Percentiles rank a stretch among this genome's conserved stretches.
These are phyloP conservation scores for Alternaria dauci DNA, from an alignment of 2,329 filamentous ascomycete genomes.

Conservation along the genomic window DNA sequence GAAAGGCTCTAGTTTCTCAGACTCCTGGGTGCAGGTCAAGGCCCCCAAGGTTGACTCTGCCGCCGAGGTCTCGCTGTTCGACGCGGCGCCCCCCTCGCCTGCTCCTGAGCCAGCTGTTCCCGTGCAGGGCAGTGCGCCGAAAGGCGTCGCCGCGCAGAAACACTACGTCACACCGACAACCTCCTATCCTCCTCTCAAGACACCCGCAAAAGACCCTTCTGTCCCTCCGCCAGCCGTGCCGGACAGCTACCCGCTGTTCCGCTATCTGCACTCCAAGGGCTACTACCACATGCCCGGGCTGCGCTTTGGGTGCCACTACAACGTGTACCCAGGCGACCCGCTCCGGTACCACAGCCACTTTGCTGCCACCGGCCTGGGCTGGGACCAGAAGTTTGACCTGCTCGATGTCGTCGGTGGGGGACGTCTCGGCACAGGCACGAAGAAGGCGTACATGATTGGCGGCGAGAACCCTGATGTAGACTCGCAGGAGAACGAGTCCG, in stretches of 20 bases:
- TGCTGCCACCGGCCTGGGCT: conserved; percentile 81
- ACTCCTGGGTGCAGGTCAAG: conserved; percentile 18
- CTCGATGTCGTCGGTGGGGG: conserved; percentile 88
- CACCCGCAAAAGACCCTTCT: conserved; percentile 19
- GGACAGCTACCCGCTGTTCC: conserved; percentile 75
- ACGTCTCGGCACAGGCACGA: conserved; percentile 89
- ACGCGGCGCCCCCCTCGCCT: conserved; percentile 22
- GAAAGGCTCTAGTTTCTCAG: conserved; percentile 36
- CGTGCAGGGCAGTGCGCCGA: conserved; percentile 12
- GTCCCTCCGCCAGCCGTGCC: conserved; percentile 48
- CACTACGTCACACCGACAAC: conserved; percentile 56
- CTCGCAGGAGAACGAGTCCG: conserved; percentile 48
- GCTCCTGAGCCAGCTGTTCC: conserved; percentile 17
- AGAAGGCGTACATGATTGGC: conserved; percentile 92
- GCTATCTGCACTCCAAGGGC: conserved; percentile 77
- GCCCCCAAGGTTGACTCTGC: conserved; percentile 12
- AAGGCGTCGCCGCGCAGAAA: conserved; percentile 31
- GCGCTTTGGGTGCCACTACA: conserved; percentile 93
- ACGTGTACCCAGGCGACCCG: conserved; percentile 94
- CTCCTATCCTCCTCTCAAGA: conserved; percentile 52
- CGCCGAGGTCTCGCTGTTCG: conserved; percentile 38
- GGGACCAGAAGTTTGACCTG: conserved; percentile 85
- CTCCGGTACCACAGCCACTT: conserved; percentile 96
- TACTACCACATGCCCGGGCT: conserved; percentile 93
- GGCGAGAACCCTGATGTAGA: conserved; percentile 58